Percentiles rank a stretch among this genome's conserved stretches.
Evolutionary conservation across 768 basidiomycete genomes (phyloP).

Genomic region (Tulasnella sp.): DNA sequence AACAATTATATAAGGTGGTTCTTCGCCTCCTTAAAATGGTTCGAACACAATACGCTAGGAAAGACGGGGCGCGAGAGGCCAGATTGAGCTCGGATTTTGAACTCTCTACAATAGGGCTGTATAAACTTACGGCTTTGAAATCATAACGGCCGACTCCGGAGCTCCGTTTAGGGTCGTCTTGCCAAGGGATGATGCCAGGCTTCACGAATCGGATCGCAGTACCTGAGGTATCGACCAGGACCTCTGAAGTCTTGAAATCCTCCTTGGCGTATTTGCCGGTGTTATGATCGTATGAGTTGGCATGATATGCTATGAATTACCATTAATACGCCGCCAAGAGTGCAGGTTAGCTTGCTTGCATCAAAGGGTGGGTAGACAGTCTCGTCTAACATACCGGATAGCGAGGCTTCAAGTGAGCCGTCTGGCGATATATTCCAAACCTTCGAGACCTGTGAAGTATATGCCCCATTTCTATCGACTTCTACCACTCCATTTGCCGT

Average conservation of each 20-base stretch:
- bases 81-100: background rate
- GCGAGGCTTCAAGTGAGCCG: too few relatives aligned
- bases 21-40: background rate
- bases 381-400: background rate
- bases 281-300: background rate
- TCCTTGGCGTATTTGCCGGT: background rate
- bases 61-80: too few relatives aligned
- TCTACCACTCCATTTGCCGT: background rate
- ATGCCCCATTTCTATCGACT: background rate
- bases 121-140: background rate
- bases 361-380: background rate
- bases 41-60: background rate
- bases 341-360: too few relatives aligned
- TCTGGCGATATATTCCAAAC: too few relatives aligned
- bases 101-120: background rate
- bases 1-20: too few relatives aligned
- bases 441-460: too few relatives aligned
- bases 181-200: background rate
- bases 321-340: too few relatives aligned
- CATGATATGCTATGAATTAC: too few relatives aligned
- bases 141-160: background rate
- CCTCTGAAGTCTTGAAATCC: background rate
- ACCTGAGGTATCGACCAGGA: background rate
- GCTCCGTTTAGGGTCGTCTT: background rate
- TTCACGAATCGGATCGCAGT: background rate